Base-by-base conservation (phyloP, 768 basidiomycete genomes). In the Lactarius deliciosus region DNA sequence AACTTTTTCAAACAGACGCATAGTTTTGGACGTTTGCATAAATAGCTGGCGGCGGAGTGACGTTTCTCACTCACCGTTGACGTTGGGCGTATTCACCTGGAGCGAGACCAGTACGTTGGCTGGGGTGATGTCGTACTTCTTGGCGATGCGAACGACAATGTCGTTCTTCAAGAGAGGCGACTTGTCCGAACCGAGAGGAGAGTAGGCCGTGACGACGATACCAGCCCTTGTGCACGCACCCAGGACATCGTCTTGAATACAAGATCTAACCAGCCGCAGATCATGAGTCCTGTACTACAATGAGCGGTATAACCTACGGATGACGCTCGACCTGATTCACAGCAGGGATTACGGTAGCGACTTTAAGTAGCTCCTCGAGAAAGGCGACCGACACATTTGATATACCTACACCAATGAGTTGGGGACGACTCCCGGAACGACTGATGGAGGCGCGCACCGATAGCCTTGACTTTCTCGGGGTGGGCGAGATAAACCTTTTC, bases 281-380 rank as follows among this genome's bases (percentile, higher is more conserved):
- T 61, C 64, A 36, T 64, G 28, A 47, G 58, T 18, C 15, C 10
- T 22, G 34, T 45, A 59, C 56, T 56, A 43, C 18, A 43, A 5
- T 20, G 38, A 34, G n/a, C 8, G 1, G 1, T 5, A n/a, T 6
- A 55, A 79, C 83, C 64, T 74, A 88, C 80, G 90, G 87, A 74
- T 91, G 90, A 41, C 86, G 79, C 75, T 90, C 90, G 64, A 94
- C 82, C 78, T 94, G 92, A 78, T 92, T 92, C 34, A 87, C 86
- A 0, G 89, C 90, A 18, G 91, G 91, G 41, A 88, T 77, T 50
- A 88, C 79, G 43, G 73, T 76, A 61, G 84, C 80, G 45, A 81
- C 79, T 68, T 81, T 81, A 50, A 90, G 78, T 25, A 93, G 80
- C 50, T 84, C 79, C 66, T 87, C 81, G 47, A 94, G 76, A 76